A percentile compares a stretch with the other conserved stretches of the same genome.
phyloP scores from a whole-genome alignment of 2,329 filamentous ascomycete species.

The Monilinia laxa region DNA sequence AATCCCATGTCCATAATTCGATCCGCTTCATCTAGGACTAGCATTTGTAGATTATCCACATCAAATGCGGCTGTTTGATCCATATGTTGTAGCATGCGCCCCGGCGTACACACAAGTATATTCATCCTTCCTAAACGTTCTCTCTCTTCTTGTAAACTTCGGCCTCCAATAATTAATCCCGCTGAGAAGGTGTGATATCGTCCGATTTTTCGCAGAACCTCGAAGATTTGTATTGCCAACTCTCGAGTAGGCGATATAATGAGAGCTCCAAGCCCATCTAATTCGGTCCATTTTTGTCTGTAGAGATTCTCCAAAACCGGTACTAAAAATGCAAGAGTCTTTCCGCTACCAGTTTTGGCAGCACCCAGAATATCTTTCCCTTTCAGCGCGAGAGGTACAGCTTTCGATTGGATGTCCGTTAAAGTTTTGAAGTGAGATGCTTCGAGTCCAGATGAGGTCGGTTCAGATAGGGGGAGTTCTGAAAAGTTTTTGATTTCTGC shows the following conservation, averaged over 20 bases:
- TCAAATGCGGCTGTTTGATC: conserved; percentile 91
- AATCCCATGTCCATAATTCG: conserved; percentile 98
- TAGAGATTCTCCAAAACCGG: conserved; percentile 93
- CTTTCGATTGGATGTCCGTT: conserved; percentile 87
- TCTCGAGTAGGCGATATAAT: conserved; percentile 94
- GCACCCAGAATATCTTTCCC: conserved; percentile 87
- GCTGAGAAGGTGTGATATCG: conserved; percentile 88
- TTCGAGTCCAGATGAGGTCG: conserved; percentile 76
- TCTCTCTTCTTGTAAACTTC: conserved; percentile 82
- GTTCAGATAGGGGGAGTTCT: conserved; percentile 80
- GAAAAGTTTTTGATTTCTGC: conserved; percentile 62
- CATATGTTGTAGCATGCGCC: conserved; percentile 91
- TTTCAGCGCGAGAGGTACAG: conserved; percentile 84
- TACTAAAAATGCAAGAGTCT: conserved; percentile 89
- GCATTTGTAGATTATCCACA: conserved; percentile 84
- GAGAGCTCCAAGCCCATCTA: conserved; percentile 87
- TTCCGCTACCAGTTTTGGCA: conserved; percentile 92
- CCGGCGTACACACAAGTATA: conserved; percentile 92
- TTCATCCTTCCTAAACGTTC: conserved; percentile 90
- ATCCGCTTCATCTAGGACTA: conserved; percentile 94
- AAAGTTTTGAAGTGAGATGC: conserved; percentile 84
- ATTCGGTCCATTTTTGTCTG: conserved; percentile 82
- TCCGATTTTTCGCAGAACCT: conserved; percentile 87
- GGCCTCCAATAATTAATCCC: conserved; percentile 89
- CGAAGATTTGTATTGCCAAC: conserved; percentile 94